phyloP scores from a whole-genome alignment of 345 rosid genomes.

The Reutealis trisperma region DNA sequence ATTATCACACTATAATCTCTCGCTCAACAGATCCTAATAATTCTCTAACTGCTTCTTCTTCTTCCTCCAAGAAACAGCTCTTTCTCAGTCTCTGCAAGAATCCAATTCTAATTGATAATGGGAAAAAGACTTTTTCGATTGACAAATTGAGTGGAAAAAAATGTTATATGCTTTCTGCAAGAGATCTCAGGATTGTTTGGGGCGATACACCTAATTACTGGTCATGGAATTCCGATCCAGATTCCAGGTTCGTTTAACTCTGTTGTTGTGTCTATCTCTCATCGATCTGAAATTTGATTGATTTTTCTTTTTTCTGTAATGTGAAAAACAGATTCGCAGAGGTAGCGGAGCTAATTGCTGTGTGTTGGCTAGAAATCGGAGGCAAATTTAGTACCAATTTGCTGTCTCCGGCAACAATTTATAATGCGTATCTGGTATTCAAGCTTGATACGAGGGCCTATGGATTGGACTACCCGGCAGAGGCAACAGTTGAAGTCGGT shows the following conservation, averaged over 20 bases:
- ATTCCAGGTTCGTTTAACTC: constrained; percentile 13
- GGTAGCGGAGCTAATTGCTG: constrained; percentile 25
- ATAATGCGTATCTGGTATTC: constrained; percentile 41
- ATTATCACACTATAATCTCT: constrained; percentile 26
- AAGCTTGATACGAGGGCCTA: not conserved
- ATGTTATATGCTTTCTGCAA: constrained; percentile 34
- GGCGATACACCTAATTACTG: constrained; percentile 27
- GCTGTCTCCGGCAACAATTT: constrained; percentile 33
- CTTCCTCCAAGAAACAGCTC: constrained; percentile 48
- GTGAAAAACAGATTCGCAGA: constrained; percentile 25
- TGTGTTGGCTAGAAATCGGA: constrained; percentile 36
- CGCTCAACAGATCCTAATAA: not conserved
- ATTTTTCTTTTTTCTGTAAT: not conserved
- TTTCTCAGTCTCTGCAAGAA: constrained; percentile 42
- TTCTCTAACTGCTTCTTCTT: not conserved
- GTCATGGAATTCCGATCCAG: constrained; percentile 13
- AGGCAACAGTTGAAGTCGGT: constrained; percentile 22
- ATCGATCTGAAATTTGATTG: too few species aligned
- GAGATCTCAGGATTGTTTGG: constrained; percentile 36
- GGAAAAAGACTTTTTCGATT: constrained; percentile 41
- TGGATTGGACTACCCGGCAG: constrained; percentile 22
- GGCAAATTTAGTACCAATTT: constrained; percentile 22
- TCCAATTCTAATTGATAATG: constrained; percentile 53
- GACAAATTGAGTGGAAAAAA: constrained; percentile 33
- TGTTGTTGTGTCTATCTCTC: not conserved